These are phyloP conservation scores for Chlamydomonas applanata DNA, from an alignment of 139 green algal species.

Conservation along the genomic window DNA sequence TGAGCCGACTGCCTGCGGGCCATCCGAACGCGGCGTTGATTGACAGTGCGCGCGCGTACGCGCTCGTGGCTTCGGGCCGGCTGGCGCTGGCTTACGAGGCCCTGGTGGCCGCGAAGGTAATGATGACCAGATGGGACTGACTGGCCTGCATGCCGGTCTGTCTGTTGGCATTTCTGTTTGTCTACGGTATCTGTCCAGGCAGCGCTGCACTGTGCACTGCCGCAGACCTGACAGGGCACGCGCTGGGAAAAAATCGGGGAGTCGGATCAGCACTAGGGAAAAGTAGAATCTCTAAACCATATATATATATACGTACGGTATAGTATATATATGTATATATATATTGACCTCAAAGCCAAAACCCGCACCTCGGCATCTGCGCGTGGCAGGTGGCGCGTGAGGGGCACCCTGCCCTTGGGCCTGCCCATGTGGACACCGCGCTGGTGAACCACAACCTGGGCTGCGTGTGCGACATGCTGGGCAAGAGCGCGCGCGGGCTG, in stretches of 20 bases:
- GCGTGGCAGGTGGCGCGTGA: conserved; percentile 32
- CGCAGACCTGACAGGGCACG: no score
- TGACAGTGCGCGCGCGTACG: conserved; percentile 30
- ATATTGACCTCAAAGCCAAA: no score
- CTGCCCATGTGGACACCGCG: conserved; percentile 46
- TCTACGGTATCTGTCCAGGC: no score
- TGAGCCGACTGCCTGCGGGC: conserved; percentile 28
- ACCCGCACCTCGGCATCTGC: not conserved
- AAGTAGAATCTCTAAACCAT: no score
- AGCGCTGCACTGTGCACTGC: no score
- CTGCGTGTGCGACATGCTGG: conserved; percentile 47
- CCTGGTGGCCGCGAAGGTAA: conserved; percentile 29
- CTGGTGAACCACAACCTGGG: conserved; percentile 54
- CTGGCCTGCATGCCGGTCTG: not conserved
- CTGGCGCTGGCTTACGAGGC: conserved; percentile 44
- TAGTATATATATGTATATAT: no score
- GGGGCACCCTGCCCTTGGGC: conserved; percentile 27
- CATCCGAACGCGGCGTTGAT: conserved; percentile 36
- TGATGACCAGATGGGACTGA: not conserved
- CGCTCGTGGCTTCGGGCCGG: conserved; percentile 29
- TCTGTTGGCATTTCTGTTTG: no score
- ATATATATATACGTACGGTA: no score
- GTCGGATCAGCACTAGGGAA: no score
- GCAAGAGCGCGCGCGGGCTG: conserved; percentile 40
- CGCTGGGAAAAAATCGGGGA: no score